Evolutionary conservation across 2,329 filamentous ascomycete species (phyloP), one percentile per base, ranked within the genome.

Genomic region (Colletotrichum tamarilloi): DNA sequence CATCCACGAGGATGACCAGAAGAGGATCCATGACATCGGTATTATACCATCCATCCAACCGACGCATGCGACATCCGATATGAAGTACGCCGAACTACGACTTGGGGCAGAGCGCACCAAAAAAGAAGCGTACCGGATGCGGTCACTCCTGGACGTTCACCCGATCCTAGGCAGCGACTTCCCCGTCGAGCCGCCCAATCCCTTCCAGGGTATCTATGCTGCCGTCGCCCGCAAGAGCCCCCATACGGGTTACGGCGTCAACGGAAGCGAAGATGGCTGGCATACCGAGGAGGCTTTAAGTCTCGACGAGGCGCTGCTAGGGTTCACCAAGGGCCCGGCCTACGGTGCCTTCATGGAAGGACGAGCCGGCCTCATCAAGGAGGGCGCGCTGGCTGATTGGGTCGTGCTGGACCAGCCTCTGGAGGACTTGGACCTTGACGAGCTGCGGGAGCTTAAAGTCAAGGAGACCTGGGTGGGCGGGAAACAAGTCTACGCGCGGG

Each of bases 1-100:
- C 76, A 90, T 94, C 72, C 89, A 92, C 77, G 90, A 90, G 4
- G 84, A 86, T 70, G 92, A 94, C 80, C 92, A 93, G 78, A 81
- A 76, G 1, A 87, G 91, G 35, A 89, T 94, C 77, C 84, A 83
- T 65, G 82, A 84, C 5, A 80, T 92, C 5, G 90, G 89, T 7
- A 89, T 94, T 77, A 86, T 93, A 65, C 91, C 92, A 0, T 92
- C 90, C 2, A 90, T 94, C 67, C 92, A 94, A 77, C 92, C 92
- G 5, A 93, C 92, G 0, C 92, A 94, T 77, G 92, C 92, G 26
- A 94, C 92, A 3, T 92, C 90, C 8, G 92, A 94, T 80, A 92
- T 92, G 90, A 86, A 87, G 5, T 93, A 93, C 77, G 92, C 91
- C 9, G 86, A 89, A 74, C 81, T 80, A 52, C 86, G 92, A 7